Evolutionary conservation across 1,139 yeast species (phyloP).

Genomic region (Geotrichum fermentans): DNA sequence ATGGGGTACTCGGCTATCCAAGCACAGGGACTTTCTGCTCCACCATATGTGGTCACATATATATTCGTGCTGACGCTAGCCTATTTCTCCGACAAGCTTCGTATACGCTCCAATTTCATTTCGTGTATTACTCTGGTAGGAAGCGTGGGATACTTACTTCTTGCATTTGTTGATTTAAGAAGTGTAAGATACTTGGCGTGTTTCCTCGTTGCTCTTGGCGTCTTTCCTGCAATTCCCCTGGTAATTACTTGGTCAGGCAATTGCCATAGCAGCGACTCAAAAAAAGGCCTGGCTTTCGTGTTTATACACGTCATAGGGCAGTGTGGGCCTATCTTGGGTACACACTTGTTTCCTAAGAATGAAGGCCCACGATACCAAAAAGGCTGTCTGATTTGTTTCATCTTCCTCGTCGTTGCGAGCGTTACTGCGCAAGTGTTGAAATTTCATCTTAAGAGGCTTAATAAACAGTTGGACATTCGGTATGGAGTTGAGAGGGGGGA

Average conservation of each 20-base stretch:
- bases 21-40: constrained; percentile 33
- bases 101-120: constrained; percentile 25
- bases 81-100: constrained; percentile 26
- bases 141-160: constrained; percentile 24
- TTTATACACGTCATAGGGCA: constrained; percentile 27
- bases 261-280: constrained; percentile 25
- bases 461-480: constrained; percentile 20
- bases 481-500: constrained; percentile 17
- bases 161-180: constrained; percentile 21
- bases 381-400: constrained; percentile 23
- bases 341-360: constrained; percentile 25
- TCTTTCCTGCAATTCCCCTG: constrained; percentile 25
- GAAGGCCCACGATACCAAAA: constrained; percentile 26
- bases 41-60: constrained; percentile 30
- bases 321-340: constrained; percentile 29
- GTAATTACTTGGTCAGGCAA: constrained; percentile 28
- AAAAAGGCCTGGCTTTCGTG: constrained; percentile 26
- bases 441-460: constrained; percentile 13
- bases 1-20: constrained; percentile 31
- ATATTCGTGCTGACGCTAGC: constrained; percentile 24
- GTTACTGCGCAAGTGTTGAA: constrained; percentile 18
- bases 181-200: constrained; percentile 26
- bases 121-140: constrained; percentile 21
- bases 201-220: constrained; percentile 25
- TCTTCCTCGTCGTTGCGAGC: constrained; percentile 17